Evolutionary conservation across 2,329 filamentous ascomycete genomes (phyloP), one percentile per base, ranked within the genome.

Genomic region (Alternaria novae-zelandiae): DNA sequence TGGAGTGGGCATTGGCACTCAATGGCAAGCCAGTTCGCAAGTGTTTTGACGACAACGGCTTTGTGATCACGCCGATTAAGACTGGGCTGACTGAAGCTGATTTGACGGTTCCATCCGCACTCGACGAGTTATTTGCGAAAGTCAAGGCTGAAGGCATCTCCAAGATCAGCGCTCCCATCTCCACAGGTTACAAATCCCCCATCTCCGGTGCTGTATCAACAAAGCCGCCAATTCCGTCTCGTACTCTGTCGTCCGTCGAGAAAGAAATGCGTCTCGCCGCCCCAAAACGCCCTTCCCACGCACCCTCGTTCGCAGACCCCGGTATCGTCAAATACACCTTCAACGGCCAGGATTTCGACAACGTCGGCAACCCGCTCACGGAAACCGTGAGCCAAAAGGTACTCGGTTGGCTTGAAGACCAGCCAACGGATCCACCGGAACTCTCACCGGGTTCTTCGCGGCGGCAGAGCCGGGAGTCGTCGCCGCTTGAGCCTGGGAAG

Each of bases 31-130:
- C 17, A 4, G 7, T 6, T n/a, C 12, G 9, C 1, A 43, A 12
- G 8, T 59, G 30, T 10, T 20, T 59, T 2, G 49, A 62, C 15
- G 36, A 54, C 4, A 62, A 62, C 3, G 28, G 47, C 7, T 58
- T 62, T 13, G 17, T 32, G 15, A 32, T 46, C 9, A 47, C n/a
- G 7, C 30, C 41, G 1, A 25, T 21, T 0, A 5, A 23, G 4
- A 43, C 21, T 3, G 2, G 23, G 17, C 10, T 26, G 11, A 23
- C 43, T 11, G 13, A 20, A n/a, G 21, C 45, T 0, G 11, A 47
- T n/a, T 12, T 17, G 12, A n/a, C 41, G 9, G 1, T 9, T 3
- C 20, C 23, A 1, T 15, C 28, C 2, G n/a, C 13, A 2, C 21
- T 59, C 5, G 32, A 32, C 3, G 9, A 21, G 1, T 7, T 54